Conservation (phyloP, 2,329 filamentous ascomycete genomes). For the Drechslerella dactyloides region DNA sequence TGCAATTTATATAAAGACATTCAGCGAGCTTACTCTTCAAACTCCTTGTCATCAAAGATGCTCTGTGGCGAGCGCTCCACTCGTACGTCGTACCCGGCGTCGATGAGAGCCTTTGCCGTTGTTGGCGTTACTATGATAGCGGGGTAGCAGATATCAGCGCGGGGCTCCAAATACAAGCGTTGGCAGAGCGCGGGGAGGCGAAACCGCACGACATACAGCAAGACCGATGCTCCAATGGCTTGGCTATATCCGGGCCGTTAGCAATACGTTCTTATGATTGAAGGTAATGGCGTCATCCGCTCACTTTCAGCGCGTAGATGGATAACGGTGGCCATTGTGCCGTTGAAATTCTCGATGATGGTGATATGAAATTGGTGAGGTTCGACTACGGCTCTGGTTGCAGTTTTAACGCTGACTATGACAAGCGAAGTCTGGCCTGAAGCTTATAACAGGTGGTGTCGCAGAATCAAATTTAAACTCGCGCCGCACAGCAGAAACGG, state of each 20-base stretch:
- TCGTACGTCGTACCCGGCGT: slow-evolving; percentile 72
- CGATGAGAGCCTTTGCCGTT: slow-evolving; percentile 68
- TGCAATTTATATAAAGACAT: neutral
- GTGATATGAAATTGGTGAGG: neutral
- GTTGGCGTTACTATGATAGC: slow-evolving; percentile 61
- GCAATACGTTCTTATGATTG: slow-evolving; percentile 9
- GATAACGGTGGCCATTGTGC: slow-evolving; percentile 57
- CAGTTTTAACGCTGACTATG: too few species aligned
- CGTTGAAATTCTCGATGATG: slow-evolving; percentile 4
- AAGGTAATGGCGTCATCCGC: slow-evolving; percentile 28
- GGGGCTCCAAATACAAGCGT: neutral
- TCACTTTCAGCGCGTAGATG: slow-evolving; percentile 59
- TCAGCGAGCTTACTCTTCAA: slow-evolving; percentile 61
- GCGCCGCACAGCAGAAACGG: neutral
- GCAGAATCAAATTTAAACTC: slow-evolving; percentile 35
- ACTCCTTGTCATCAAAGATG: slow-evolving; percentile 70
- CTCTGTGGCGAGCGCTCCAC: slow-evolving; percentile 72
- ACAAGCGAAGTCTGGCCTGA: slow-evolving; percentile 5
- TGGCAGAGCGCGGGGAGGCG: neutral
- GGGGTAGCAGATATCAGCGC: slow-evolving; percentile 15
- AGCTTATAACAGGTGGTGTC: neutral
- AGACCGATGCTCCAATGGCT: slow-evolving; percentile 59
- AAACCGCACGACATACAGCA: slow-evolving; percentile 56
- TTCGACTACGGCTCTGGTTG: slow-evolving; percentile 1
- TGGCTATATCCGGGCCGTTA: slow-evolving; percentile 55